Evolutionary conservation across 345 rosid genomes (phyloP).

Genomic region (Eutrema heterophyllum): DNA sequence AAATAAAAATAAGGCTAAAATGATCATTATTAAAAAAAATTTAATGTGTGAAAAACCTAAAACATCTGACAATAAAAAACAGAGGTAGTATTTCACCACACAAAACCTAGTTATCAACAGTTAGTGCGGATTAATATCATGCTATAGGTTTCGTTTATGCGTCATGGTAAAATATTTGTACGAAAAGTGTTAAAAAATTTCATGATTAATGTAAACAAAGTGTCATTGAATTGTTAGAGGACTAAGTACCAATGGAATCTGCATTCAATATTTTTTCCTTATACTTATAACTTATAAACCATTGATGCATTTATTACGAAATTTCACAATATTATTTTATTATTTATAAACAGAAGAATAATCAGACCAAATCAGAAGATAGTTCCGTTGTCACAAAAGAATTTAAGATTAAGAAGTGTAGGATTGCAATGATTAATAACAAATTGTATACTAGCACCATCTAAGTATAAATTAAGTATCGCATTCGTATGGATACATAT

Average conservation of each 20-base stretch:
- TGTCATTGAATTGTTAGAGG: neutral
- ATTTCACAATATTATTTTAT: neutral
- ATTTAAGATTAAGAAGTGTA: neutral
- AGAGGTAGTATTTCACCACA: too few species aligned
- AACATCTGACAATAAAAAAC: too few species aligned
- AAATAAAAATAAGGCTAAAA: too few species aligned
- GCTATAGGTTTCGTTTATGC: neutral
- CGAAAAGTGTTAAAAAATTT: too few species aligned
- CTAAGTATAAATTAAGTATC: neutral
- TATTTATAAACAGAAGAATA: neutral
- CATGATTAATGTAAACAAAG: neutral
- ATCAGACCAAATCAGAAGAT: neutral
- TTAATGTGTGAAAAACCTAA: too few species aligned
- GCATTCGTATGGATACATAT: conserved; percentile 11
- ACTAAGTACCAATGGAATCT: too few species aligned
- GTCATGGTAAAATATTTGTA: neutral
- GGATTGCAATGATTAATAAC: conserved; percentile 14
- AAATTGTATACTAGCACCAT: neutral
- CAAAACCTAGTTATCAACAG: too few species aligned
- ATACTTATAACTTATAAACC: neutral
- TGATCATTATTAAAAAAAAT: too few species aligned
- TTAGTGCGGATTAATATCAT: neutral
- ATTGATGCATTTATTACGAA: neutral
- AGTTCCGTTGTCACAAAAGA: neutral
- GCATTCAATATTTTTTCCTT: too few species aligned